These are phyloP conservation scores for Closterium sp. DNA, from an alignment of 139 green algal genomes.

Conservation along the genomic window DNA sequence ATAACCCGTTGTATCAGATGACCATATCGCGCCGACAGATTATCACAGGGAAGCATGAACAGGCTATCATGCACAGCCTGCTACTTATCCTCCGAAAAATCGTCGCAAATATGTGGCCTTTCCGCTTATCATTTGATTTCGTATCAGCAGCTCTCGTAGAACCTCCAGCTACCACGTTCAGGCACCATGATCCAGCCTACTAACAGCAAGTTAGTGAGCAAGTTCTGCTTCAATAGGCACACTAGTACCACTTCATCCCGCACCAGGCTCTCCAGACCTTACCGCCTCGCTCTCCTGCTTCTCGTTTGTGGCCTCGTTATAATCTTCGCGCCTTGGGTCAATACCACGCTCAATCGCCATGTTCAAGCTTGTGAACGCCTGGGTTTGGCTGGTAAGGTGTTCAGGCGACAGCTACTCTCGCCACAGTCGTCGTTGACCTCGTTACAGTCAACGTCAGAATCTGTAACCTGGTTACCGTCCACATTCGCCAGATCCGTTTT, in stretches of 20 bases:
- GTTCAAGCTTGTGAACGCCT: no score
- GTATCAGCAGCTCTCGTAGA: no score
- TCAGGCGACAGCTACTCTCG: not conserved
- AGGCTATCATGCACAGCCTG: no score
- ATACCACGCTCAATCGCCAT: not conserved
- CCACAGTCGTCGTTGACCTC: not conserved
- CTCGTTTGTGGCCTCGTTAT: not conserved
- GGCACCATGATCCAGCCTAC: not conserved
- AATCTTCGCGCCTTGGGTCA: not conserved
- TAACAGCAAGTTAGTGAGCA: not conserved
- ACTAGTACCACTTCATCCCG: not conserved
- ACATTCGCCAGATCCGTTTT: not conserved
- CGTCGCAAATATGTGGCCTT: no score
- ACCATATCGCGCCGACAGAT: no score
- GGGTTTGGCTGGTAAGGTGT: no score
- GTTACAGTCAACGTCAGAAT: not conserved
- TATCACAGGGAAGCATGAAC: no score
- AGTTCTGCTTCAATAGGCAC: not conserved
- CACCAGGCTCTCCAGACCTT: not conserved
- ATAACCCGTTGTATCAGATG: no score
- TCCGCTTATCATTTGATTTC: no score
- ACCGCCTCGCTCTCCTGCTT: not conserved
- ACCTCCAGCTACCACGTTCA: no score
- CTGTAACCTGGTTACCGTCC: not conserved
- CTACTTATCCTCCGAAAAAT: no score